A percentile compares a stretch with the other conserved stretches of the same genome.
Evolutionary conservation across 257 asterid species (phyloP).

Genomic region (Fraxinus quadrangulata): DNA sequence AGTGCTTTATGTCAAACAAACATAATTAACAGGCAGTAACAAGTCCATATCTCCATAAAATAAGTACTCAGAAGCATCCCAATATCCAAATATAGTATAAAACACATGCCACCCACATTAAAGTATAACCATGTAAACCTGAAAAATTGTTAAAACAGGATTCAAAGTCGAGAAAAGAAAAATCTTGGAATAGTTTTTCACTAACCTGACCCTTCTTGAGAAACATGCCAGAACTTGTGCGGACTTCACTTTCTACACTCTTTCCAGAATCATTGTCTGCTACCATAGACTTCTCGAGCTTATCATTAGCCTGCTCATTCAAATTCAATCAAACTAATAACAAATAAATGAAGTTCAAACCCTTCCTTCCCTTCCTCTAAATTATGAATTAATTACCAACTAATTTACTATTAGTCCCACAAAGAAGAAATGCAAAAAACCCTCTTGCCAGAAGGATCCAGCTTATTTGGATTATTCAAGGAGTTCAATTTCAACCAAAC

Average conservation of each 20-base stretch:
- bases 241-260: slow-evolving; percentile 81
- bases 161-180: not conserved
- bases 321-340: slow-evolving; percentile 14
- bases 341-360: not conserved
- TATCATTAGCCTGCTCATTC: slow-evolving; percentile 70
- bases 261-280: slow-evolving; percentile 88
- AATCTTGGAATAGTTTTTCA: not conserved
- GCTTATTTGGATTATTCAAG: not conserved
- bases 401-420: not conserved
- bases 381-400: not conserved
- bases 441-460: not conserved
- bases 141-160: not conserved
- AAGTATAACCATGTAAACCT: not conserved
- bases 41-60: not conserved
- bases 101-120: not conserved
- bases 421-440: not conserved
- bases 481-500: not conserved
- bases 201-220: slow-evolving; percentile 64
- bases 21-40: not conserved
- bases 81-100: not conserved
- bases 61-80: not conserved
- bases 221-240: slow-evolving; percentile 96
- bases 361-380: not conserved
- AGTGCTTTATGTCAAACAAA: not conserved
- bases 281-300: slow-evolving; percentile 93